phyloP scores from a whole-genome alignment of 257 asterid genomes.

The Hygrophila difformis region DNA sequence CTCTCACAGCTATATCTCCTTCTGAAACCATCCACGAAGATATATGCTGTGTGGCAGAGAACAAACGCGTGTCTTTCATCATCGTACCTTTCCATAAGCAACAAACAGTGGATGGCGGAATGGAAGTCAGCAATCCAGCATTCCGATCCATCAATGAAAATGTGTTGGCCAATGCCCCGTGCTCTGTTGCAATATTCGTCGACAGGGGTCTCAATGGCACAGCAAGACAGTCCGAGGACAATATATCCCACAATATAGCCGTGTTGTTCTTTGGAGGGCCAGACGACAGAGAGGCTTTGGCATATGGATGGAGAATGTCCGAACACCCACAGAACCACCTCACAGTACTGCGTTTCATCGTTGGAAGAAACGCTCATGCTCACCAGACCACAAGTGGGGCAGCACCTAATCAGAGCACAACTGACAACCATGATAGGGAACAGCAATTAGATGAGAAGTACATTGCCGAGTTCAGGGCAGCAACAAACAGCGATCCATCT shows the following conservation, averaged over 20 bases:
- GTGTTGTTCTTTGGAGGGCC: constrained; percentile 79
- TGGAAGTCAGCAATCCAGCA: constrained; percentile 74
- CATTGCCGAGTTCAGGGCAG: constrained; percentile 42
- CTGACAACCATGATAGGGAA: constrained; percentile 18
- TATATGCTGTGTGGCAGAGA: constrained; percentile 69
- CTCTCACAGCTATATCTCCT: constrained; percentile 85
- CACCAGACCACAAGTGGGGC: too few species aligned
- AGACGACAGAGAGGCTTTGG: constrained; percentile 83
- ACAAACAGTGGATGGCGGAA: constrained; percentile 92
- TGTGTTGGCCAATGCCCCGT: constrained; percentile 68
- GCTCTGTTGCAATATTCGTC: constrained; percentile 79
- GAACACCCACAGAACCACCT: constrained; percentile 51
- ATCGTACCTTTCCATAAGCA: constrained; percentile 88
- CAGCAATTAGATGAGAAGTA: constrained; percentile 54
- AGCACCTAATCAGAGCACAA: too few species aligned
- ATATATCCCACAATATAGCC: constrained; percentile 45
- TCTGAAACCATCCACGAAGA: constrained; percentile 95
- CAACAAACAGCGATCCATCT: constrained; percentile 30
- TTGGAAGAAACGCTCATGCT: constrained; percentile 30
- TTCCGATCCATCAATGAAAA: constrained; percentile 67
- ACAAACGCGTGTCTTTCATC: constrained; percentile 58
- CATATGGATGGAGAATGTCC: constrained; percentile 70
- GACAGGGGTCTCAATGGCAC: constrained; percentile 79
- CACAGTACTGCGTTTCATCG: constrained; percentile 54
- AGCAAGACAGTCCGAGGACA: constrained; percentile 44